A percentile compares a stretch with the other conserved stretches of the same genome.
phyloP scores from a whole-genome alignment of 768 basidiomycete genomes.

The Sarcodon sp. region DNA sequence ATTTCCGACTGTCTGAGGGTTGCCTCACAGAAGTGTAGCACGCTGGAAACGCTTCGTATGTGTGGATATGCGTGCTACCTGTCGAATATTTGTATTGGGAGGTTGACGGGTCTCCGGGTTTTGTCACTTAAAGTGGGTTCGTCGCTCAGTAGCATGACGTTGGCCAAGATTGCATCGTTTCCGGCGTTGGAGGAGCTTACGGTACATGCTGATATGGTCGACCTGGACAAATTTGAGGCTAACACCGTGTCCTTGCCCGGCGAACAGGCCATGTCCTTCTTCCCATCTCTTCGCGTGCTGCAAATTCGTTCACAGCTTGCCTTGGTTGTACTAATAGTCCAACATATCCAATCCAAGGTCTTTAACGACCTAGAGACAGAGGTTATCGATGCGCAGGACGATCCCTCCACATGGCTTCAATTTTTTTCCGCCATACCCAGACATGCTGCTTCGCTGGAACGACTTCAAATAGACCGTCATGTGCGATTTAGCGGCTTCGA shows the following conservation, averaged over 20 bases:
- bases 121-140: slow-evolving; percentile 8
- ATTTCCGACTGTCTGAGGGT: slow-evolving; percentile 4
- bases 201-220: slow-evolving; percentile 10
- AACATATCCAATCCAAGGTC: not conserved
- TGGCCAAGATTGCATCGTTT: slow-evolving; percentile 9
- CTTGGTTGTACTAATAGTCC: not conserved
- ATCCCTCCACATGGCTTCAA: not conserved
- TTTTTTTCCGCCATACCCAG: not conserved
- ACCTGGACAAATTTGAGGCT: slow-evolving; percentile 5
- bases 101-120: slow-evolving; percentile 5
- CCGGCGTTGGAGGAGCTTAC: slow-evolving; percentile 8
- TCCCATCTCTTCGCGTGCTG: slow-evolving; percentile 8
- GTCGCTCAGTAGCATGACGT: slow-evolving; percentile 5
- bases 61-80: slow-evolving; percentile 7
- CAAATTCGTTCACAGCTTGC: slow-evolving; percentile 4
- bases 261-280: not conserved
- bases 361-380: not conserved
- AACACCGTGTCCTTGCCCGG: not conserved
- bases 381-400: not conserved
- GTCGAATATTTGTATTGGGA: slow-evolving; percentile 3
- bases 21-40: not conserved
- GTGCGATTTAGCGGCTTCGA: not conserved
- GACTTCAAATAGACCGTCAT: not conserved
- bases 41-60: slow-evolving; percentile 7
- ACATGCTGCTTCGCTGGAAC: not conserved